Base-by-base conservation (phyloP, 1,284 basidiomycete species). In the Sporisorium reilianum region DNA sequence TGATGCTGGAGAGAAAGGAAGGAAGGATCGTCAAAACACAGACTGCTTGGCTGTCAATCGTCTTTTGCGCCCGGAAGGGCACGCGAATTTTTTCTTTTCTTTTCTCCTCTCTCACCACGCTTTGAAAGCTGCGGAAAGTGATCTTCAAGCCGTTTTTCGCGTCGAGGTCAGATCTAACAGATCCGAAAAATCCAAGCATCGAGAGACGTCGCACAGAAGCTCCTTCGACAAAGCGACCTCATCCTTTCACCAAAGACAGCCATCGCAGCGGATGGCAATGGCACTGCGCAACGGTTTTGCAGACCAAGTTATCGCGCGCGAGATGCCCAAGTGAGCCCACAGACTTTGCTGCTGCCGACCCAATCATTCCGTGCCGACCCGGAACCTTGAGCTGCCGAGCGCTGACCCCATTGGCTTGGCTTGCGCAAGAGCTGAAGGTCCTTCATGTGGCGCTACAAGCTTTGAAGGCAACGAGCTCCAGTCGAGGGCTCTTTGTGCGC, bases 71-170 rank as follows among this genome's bases (percentile, higher is more conserved):
- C 7, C 46, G 3, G n/a, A n/a, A n/a, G n/a, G n/a, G n/a, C 30
- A 50, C 34, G 26, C 52, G 34, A 48, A 48, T 42, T 64, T 52
- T 48, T 26, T 22, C 22, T 5, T 38, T n/a, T 32, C 26, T 53
- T 56, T 42, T 58, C 48, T 48, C 22, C 30, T 25, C 6, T 38
- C 8, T 32, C 26, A 40, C 9, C 48, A 16, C 50, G n/a, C 22
- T 26, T 16, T n/a, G 0, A 28, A 45, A 25, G 59, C 66, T 69
- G 60, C 66, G 66, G 66, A 69, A 69, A 69, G 66, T 64, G 66
- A 69, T 69, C 56, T 59, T 36, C 34, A 26, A 16, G 23, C 44
- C 26, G 23, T 16, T 14, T 44, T 44, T 14, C 20, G 11, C 22
- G 3, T 14, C 3, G 42, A 23, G 2, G 2, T 11, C 5, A 7